Percentiles rank a stretch among this genome's conserved stretches.
These are phyloP conservation scores for Paramecium tetraurelia DNA, from an alignment of 73 alveolate species.

Conservation along the genomic window DNA sequence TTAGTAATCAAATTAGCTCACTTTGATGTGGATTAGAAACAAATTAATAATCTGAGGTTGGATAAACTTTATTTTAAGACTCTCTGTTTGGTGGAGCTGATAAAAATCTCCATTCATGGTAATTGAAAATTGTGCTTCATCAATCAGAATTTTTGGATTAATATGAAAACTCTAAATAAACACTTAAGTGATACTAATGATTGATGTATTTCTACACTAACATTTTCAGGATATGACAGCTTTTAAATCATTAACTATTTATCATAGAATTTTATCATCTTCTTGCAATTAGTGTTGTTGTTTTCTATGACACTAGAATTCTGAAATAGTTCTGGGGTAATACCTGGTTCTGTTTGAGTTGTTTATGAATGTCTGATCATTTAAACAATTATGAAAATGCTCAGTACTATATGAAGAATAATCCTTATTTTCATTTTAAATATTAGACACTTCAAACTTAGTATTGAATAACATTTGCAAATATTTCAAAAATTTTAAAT, in stretches of 20 bases:
- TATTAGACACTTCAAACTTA: not conserved
- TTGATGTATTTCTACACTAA: not conserved
- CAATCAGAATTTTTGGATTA: not conserved
- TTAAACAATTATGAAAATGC: not conserved
- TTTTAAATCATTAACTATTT: not conserved
- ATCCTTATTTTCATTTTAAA: not conserved
- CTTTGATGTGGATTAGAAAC: not conserved
- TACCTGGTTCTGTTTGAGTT: not conserved
- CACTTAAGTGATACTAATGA: not conserved
- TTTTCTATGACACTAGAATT: not conserved
- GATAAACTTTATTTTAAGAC: not conserved
- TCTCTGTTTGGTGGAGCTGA: not conserved
- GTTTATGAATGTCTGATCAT: not conserved
- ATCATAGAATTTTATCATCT: not conserved
- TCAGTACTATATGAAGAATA: not conserved
- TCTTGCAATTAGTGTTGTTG: not conserved
- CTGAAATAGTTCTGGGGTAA: not conserved
- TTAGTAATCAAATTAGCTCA: not conserved
- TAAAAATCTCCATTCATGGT: not conserved
- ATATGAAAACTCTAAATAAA: not conserved
- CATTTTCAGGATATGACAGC: not conserved
- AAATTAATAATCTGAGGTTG: not conserved
- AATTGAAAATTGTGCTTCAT: not conserved
- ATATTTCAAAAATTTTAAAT: not conserved
- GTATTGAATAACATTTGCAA: not conserved